Conservation (phyloP, 2,329 filamentous ascomycete genomes). For the Phyllosticta ampelicida region DNA sequence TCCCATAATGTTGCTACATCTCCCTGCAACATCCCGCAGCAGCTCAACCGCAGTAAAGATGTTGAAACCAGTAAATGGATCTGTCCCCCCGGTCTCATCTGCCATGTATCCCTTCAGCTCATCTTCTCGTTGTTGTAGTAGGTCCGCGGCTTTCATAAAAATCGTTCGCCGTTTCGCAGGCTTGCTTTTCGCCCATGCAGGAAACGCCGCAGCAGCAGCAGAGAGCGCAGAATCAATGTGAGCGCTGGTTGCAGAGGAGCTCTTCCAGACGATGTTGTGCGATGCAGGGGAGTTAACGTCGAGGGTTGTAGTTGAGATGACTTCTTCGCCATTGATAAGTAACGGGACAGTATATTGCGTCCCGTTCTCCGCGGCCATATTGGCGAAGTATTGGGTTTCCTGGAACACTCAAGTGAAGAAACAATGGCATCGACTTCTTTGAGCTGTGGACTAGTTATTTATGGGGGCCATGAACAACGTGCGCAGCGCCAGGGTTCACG, state of each 20-base stretch:
- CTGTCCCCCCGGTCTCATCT: constrained; percentile 44
- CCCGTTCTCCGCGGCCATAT: background rate
- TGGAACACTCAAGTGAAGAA: background rate
- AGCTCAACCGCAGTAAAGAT: constrained; percentile 31
- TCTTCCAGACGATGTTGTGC: constrained; percentile 43
- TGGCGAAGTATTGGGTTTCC: background rate
- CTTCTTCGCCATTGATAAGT: constrained; percentile 40
- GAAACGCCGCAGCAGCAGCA: constrained; percentile 57
- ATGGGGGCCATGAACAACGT: background rate
- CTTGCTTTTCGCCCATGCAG: constrained; percentile 55
- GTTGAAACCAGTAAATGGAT: constrained; percentile 31
- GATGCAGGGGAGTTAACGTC: constrained; percentile 47
- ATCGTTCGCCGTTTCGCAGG: constrained; percentile 55
- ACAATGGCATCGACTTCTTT: background rate
- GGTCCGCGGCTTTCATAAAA: constrained; percentile 55
- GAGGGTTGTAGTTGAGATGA: constrained; percentile 39
- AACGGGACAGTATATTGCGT: constrained; percentile 31
- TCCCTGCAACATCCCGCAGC: constrained; percentile 43
- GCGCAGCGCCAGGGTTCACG: background rate
- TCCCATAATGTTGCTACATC: constrained; percentile 37
- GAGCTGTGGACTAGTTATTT: background rate
- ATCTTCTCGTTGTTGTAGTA: constrained; percentile 48
- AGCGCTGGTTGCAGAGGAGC: constrained; percentile 45
- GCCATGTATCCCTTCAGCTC: constrained; percentile 53
- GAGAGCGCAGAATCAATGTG: constrained; percentile 46